Base-by-base conservation (phyloP, 257 asterid genomes). In the Thymus quinquecostatus region DNA sequence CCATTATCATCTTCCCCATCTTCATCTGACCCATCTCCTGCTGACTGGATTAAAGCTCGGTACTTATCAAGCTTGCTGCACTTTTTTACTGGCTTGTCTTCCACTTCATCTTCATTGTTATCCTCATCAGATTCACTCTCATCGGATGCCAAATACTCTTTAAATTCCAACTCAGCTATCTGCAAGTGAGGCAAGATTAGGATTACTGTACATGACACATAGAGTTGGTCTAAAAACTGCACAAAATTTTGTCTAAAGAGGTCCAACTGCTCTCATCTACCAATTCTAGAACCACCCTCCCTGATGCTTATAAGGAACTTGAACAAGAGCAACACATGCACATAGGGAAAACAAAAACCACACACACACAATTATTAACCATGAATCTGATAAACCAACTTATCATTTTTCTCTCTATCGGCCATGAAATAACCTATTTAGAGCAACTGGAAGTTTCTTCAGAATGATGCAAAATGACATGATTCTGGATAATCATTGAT, bases 71-170 rank as follows among this genome's bases (percentile, higher is more conserved):
- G 78, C 59, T 84, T 91, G 70, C 71, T 82, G 68, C 64, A 34
- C 71, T 76, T 87, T 69, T 78, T 83, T 61, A 66, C 67, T 45
- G 89, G 64, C 79, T 34, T 78, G 66, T 82, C 87, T 61, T 78
- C 80, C 47, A 36, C 65, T 53, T 44, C 86, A 68, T 84, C 82
- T 60, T 71, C 82, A n/a, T 76, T 73, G 60, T 75, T 84, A 21
- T 81, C 83, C 1, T 82, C 94, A 73, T 82, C 88, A 43, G 91
- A 66, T 77, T 77, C 98, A 74, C 99, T 88, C 78, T 83, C 97
- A 71, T 91, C 97, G 43, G 97, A 80, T 43, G 97, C 99, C 79
- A 95, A 75, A 86, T 84, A 79, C 70, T 92, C 97, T 68, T 86
- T 77, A 68, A 88, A 41, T 81, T 92, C 98, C 79, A 89, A 65